phyloP scores from a whole-genome alignment of 2,329 filamentous ascomycete species.

The Dichotomopilus funicola region DNA sequence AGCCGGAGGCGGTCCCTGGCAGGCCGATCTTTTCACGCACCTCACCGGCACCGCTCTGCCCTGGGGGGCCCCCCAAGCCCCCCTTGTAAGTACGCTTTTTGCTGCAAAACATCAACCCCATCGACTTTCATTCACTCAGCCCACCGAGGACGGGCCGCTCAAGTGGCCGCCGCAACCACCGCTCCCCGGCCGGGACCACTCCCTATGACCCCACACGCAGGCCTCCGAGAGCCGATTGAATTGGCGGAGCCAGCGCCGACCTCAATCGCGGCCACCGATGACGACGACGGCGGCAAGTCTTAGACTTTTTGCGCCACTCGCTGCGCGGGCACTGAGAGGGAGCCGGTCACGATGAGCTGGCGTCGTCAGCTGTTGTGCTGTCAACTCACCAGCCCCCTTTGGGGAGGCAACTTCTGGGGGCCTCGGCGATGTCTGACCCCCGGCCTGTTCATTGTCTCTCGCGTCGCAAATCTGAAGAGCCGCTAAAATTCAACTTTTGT shows the following conservation, averaged over 20 bases:
- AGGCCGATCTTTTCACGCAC: conserved; percentile 10
- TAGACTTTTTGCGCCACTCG: background rate
- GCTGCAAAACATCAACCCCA: no score
- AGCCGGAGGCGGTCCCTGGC: conserved; percentile 2
- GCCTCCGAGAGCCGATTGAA: background rate
- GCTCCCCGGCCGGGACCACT: conserved; percentile 4
- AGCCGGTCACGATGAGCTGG: conserved; percentile 1
- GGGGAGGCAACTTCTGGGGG: background rate
- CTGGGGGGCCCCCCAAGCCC: background rate
- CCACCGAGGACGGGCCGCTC: no score
- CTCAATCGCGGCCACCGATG: background rate
- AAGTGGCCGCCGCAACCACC: no score
- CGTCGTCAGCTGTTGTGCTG: background rate
- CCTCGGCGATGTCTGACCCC: background rate
- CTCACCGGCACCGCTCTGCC: background rate
- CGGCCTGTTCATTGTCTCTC: conserved; percentile 3
- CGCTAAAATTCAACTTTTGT: background rate
- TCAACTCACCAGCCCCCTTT: background rate
- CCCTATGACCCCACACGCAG: background rate
- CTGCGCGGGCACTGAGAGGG: conserved; percentile 9
- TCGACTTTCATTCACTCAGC: no score
- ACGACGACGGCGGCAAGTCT: background rate
- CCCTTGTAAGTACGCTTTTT: no score
- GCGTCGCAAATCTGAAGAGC: conserved; percentile 1
- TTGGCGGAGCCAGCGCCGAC: background rate